Conservation (phyloP, 2,329 filamentous ascomycete species). For the Pyrenochaeta sp. region DNA sequence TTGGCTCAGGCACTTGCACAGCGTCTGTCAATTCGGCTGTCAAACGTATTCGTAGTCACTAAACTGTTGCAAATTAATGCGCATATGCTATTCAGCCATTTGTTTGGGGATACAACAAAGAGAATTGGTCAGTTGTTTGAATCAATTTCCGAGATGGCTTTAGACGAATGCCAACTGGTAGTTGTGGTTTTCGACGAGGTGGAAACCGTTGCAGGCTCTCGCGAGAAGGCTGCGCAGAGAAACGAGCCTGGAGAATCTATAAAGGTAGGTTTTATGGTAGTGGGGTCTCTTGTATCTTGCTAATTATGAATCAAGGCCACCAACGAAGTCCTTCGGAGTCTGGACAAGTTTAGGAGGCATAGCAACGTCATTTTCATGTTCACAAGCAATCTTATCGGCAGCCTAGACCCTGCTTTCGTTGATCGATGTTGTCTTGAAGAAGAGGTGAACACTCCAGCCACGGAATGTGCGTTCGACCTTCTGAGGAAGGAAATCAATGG, state of each 20-base stretch:
- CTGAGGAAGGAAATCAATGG: conserved; percentile 56
- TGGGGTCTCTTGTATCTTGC: not conserved
- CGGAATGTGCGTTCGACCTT: conserved; percentile 57
- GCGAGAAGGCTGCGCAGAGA: conserved; percentile 50
- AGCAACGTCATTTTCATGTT: conserved; percentile 60
- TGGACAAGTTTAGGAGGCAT: conserved; percentile 55
- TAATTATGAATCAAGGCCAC: conserved; percentile 47
- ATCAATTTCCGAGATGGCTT: conserved; percentile 45
- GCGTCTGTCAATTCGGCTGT: conserved; percentile 58
- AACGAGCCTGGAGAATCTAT: conserved; percentile 58
- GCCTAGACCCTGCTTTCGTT: conserved; percentile 59
- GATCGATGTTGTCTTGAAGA: conserved; percentile 60
- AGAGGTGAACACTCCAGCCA: conserved; percentile 52
- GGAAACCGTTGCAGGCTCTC: conserved; percentile 57
- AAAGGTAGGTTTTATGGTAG: conserved; percentile 38
- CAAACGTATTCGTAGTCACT: conserved; percentile 44
- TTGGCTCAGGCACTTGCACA: conserved; percentile 60
- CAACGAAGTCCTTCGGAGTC: conserved; percentile 59
- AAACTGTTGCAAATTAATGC: conserved; percentile 58
- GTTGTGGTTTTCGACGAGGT: conserved; percentile 61
- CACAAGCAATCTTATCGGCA: conserved; percentile 59
- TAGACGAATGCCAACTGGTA: conserved; percentile 53
- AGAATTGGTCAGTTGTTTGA: conserved; percentile 56
- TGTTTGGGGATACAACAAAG: conserved; percentile 58
- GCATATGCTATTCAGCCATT: conserved; percentile 57